These are phyloP conservation scores for Talaromyces sp. DNA, from an alignment of 2,329 filamentous ascomycete genomes.

Conservation along the genomic window DNA sequence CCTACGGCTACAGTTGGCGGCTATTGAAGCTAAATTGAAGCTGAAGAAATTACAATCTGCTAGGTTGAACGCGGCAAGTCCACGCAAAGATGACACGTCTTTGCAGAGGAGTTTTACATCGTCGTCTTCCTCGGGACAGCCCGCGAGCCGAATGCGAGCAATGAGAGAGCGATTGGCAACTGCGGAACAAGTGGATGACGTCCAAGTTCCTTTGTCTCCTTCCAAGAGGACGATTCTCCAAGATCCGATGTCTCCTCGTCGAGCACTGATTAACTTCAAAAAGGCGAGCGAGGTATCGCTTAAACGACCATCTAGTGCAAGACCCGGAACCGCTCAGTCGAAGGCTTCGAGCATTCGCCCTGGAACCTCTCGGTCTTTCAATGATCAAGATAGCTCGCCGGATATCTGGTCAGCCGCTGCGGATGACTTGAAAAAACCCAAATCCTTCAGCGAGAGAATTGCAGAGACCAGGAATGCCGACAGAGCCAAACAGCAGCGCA, in stretches of 20 bases:
- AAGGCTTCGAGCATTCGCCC: constrained; percentile 31
- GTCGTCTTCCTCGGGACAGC: constrained; percentile 21
- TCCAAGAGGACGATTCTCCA: constrained; percentile 49
- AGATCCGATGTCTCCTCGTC: constrained; percentile 69
- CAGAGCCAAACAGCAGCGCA: constrained; percentile 37
- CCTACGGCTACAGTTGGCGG: constrained; percentile 77
- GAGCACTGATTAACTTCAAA: constrained; percentile 81
- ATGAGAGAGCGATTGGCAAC: constrained; percentile 19
- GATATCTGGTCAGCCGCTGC: constrained; percentile 27
- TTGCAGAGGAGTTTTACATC: constrained; percentile 11
- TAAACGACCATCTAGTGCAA: constrained; percentile 58
- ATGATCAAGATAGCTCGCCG: constrained; percentile 22
- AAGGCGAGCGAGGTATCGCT: constrained; percentile 79
- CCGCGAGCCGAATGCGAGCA: constrained; percentile 20
- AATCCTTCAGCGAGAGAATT: constrained; percentile 81
- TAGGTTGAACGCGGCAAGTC: constrained; percentile 23
- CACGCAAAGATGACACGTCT: constrained; percentile 21
- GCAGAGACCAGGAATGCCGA: constrained; percentile 59
- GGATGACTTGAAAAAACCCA: constrained; percentile 35
- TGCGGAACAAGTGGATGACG: constrained; percentile 24
- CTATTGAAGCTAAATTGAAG: constrained; percentile 82
- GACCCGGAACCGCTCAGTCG: constrained; percentile 28
- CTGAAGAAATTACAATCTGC: constrained; percentile 72
- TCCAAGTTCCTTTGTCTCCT: constrained; percentile 73
- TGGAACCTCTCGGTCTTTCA: constrained; percentile 25